A percentile compares a stretch with the other conserved stretches of the same genome.
These are phyloP conservation scores for Rubus parviflorus DNA, from an alignment of 306 rosid species.

Conservation along the genomic window DNA sequence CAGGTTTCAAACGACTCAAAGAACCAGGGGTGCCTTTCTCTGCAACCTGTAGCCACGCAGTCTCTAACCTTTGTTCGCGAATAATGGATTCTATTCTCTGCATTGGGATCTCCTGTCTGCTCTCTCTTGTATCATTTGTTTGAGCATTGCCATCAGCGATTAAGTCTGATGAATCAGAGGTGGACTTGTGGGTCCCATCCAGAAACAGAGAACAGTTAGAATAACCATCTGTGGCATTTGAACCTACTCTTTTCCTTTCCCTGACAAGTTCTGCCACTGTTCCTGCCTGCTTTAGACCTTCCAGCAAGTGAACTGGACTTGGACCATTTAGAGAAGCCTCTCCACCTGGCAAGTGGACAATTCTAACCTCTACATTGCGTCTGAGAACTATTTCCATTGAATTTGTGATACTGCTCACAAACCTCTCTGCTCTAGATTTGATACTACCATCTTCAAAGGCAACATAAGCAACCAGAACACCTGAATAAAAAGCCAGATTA, in stretches of 20 bases:
- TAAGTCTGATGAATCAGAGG: constrained; percentile 57
- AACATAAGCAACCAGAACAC: constrained; percentile 76
- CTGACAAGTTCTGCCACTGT: constrained; percentile 21
- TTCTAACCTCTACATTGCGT: constrained; percentile 86
- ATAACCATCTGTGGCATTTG: constrained; percentile 42
- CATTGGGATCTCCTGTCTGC: constrained; percentile 67
- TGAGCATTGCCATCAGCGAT: constrained; percentile 47
- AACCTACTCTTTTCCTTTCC: constrained; percentile 44
- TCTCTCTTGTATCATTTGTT: constrained; percentile 43
- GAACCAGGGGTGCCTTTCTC: constrained; percentile 94
- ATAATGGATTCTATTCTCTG: constrained; percentile 93
- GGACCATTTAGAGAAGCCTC: constrained; percentile 56
- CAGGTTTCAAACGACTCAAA: constrained; percentile 74
- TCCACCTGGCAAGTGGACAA: constrained; percentile 69
- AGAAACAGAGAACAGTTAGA: constrained; percentile 52
- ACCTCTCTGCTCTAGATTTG: constrained; percentile 91
- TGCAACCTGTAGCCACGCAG: constrained; percentile 89
- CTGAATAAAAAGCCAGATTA: constrained; percentile 44
- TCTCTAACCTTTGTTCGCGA: constrained; percentile 91
- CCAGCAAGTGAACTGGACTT: constrained; percentile 36
- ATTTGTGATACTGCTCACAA: constrained; percentile 89
- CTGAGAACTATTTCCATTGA: constrained; percentile 92
- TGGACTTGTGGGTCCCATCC: constrained; percentile 53
- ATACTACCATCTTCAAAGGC: constrained; percentile 73
- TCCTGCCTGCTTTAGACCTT: constrained; percentile 41